Percentiles rank a stretch among this genome's conserved stretches.
Conservation (phyloP, 148 eudicot genomes). For the Rhododendron molle region DNA sequence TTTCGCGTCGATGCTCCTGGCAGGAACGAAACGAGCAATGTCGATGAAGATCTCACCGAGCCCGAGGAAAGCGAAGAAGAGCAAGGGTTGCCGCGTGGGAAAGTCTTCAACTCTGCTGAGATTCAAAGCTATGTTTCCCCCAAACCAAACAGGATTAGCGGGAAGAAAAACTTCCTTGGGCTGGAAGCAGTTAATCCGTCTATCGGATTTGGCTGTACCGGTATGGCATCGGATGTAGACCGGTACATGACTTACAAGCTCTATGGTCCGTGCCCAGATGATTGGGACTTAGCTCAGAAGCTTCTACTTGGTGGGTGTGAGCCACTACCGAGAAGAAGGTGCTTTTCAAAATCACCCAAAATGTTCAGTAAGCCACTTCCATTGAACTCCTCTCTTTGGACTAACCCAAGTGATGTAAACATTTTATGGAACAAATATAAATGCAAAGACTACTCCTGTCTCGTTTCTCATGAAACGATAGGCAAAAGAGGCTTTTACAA, state of each 20-base stretch:
- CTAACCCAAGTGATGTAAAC: slow-evolving; percentile 15
- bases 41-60: slow-evolving; percentile 17
- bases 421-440: slow-evolving; percentile 19
- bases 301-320: slow-evolving; percentile 24
- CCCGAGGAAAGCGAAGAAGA: slow-evolving; percentile 14
- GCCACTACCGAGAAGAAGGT: slow-evolving; percentile 29
- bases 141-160: slow-evolving; percentile 17
- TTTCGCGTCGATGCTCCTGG: slow-evolving; percentile 2
- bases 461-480: slow-evolving; percentile 1
- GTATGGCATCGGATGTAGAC: slow-evolving; percentile 13
- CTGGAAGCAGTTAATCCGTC: slow-evolving; percentile 17
- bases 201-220: slow-evolving; percentile 11
- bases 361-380: slow-evolving; percentile 12
- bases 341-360: slow-evolving; percentile 25
- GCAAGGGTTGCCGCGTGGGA: neutral
- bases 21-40: slow-evolving; percentile 12
- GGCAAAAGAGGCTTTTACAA: slow-evolving; percentile 18
- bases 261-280: slow-evolving; percentile 21
- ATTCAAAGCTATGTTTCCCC: slow-evolving; percentile 17
- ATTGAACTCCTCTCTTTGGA: slow-evolving; percentile 16
- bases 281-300: slow-evolving; percentile 29
- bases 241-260: slow-evolving; percentile 18
- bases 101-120: slow-evolving; percentile 14
- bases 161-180: slow-evolving; percentile 25
- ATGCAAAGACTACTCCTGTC: slow-evolving; percentile 20